These are phyloP conservation scores for Pseudozyma thailandica DNA, from an alignment of 1,284 basidiomycete species.

Conservation along the genomic window DNA sequence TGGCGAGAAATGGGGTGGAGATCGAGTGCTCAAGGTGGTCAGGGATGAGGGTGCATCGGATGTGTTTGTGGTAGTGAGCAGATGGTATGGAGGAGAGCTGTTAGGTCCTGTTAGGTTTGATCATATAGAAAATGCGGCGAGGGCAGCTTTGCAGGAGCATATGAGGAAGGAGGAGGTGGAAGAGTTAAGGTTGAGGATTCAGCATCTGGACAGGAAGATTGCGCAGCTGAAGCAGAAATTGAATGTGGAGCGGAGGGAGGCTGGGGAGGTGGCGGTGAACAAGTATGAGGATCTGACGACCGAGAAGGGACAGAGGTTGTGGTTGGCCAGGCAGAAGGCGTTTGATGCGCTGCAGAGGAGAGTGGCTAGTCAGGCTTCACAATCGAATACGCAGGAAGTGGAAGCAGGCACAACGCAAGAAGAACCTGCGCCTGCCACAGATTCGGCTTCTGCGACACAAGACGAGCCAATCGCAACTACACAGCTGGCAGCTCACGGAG, in stretches of 20 bases:
- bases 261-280: neutral
- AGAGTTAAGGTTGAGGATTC: slow-evolving; percentile 41
- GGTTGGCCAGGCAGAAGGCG: slow-evolving; percentile 49
- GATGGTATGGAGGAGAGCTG: slow-evolving; percentile 80
- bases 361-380: neutral
- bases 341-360: slow-evolving; percentile 44
- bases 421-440: neutral
- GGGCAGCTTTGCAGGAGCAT: slow-evolving; percentile 78
- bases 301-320: slow-evolving; percentile 47
- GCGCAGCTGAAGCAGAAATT: slow-evolving; percentile 1
- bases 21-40: slow-evolving; percentile 52
- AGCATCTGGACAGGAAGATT: slow-evolving; percentile 47
- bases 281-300: slow-evolving; percentile 48
- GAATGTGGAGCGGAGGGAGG: neutral
- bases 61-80: slow-evolving; percentile 62
- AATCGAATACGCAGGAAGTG: neutral
- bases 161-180: slow-evolving; percentile 72
- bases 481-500: neutral
- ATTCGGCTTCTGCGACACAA: neutral
- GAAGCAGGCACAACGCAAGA: neutral
- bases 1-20: slow-evolving; percentile 63
- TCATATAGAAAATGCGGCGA: slow-evolving; percentile 79
- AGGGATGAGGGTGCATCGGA: slow-evolving; percentile 61
- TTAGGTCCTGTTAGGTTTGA: slow-evolving; percentile 77
- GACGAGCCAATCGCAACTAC: neutral